Percentiles rank a stretch among this genome's conserved stretches.
phyloP scores from a whole-genome alignment of 257 asterid genomes.

The Avicennia marina region DNA sequence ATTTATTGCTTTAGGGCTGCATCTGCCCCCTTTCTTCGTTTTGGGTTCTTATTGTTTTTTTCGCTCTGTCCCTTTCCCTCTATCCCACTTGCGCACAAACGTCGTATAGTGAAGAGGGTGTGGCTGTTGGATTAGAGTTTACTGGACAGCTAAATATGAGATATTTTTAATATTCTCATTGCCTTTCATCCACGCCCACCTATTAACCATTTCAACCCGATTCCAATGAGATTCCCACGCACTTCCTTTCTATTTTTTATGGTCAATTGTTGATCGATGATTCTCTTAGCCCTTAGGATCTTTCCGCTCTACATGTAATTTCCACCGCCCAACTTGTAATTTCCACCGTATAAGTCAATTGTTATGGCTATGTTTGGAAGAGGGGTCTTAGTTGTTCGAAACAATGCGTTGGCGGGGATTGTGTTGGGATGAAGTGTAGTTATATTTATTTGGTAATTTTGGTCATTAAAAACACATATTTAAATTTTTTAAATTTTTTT shows the following conservation, averaged over 20 bases:
- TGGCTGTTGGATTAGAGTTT: slow-evolving; percentile 17
- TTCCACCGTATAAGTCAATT: too few relatives aligned
- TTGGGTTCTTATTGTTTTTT: slow-evolving; percentile 7
- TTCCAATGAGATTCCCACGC: neutral
- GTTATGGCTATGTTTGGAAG: too few relatives aligned
- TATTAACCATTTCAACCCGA: neutral
- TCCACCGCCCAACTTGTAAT: too few relatives aligned
- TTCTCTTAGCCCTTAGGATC: neutral
- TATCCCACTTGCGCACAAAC: slow-evolving; percentile 16
- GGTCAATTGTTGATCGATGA: neutral
- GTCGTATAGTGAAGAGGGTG: slow-evolving; percentile 11
- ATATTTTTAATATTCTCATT: slow-evolving; percentile 17
- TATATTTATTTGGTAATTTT: too few relatives aligned
- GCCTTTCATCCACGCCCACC: neutral
- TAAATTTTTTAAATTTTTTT: too few relatives aligned
- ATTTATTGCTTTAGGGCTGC: slow-evolving; percentile 13
- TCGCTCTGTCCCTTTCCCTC: slow-evolving; percentile 10
- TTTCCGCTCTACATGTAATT: neutral
- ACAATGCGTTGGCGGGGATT: too few relatives aligned
- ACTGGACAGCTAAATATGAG: slow-evolving; percentile 33
- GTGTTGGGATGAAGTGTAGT: too few relatives aligned
- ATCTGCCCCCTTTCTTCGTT: slow-evolving; percentile 2
- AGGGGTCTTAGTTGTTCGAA: too few relatives aligned
- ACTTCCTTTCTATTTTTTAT: neutral
- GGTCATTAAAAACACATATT: too few relatives aligned